A percentile compares a stretch with the other conserved stretches of the same genome.
phyloP scores from a whole-genome alignment of 2,329 filamentous ascomycete species.

The Venturia nashicola region DNA sequence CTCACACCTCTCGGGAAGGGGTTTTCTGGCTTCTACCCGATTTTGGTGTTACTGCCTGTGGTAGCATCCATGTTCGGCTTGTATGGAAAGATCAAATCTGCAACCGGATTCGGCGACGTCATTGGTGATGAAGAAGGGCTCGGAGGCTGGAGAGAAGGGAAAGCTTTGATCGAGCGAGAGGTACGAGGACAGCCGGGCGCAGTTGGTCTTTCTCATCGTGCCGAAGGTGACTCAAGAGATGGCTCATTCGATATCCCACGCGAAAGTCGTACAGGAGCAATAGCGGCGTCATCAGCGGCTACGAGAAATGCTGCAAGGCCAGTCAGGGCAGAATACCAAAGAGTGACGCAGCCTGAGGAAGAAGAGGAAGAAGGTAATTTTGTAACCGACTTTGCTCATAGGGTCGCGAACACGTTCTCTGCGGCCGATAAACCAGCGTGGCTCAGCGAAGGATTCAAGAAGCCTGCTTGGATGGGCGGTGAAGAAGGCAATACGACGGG shows the following conservation, averaged over 20 bases:
- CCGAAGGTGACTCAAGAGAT: neutral
- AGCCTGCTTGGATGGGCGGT: conserved; percentile 9
- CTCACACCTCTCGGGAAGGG: conserved; percentile 70
- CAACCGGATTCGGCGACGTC: conserved; percentile 68
- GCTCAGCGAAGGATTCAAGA: conserved; percentile 8
- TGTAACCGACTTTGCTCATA: conserved; percentile 70
- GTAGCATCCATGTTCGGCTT: conserved; percentile 78
- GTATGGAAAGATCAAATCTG: conserved; percentile 66
- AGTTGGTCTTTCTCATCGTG: conserved; percentile 12
- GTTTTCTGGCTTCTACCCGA: conserved; percentile 48
- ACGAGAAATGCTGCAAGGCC: neutral
- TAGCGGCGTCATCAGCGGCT: neutral
- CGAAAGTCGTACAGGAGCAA: neutral
- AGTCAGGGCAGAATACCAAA: neutral
- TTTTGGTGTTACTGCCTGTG: conserved; percentile 77
- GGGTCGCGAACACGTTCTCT: conserved; percentile 81
- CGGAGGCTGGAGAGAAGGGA: conserved; percentile 80
- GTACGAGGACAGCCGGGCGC: conserved; percentile 27
- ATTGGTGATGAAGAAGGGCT: conserved; percentile 63
- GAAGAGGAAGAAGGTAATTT: conserved; percentile 68
- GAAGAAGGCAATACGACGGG: neutral
- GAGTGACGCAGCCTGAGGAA: conserved; percentile 26
- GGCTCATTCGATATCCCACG: conserved; percentile 4
- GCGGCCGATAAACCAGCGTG: conserved; percentile 32
- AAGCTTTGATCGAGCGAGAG: conserved; percentile 81